Evolutionary conservation across 257 asterid genomes (phyloP).

Genomic region (Solanum pinnatisectum): DNA sequence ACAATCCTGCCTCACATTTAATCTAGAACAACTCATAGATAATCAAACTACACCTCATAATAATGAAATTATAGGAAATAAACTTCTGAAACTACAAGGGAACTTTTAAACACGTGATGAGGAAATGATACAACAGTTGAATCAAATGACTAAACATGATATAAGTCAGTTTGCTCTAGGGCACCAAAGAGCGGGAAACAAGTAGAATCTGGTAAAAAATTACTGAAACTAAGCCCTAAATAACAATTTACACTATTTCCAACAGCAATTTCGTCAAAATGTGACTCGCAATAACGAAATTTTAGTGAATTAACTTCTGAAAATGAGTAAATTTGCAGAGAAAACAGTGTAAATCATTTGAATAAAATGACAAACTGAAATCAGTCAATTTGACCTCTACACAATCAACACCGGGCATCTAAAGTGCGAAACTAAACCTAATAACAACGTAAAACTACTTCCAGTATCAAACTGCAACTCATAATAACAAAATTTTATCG

Average conservation of each 20-base stretch:
- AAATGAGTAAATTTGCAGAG: neutral
- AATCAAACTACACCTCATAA: neutral
- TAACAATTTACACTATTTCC: neutral
- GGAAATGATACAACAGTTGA: neutral
- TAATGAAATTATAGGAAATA: neutral
- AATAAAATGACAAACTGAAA: neutral
- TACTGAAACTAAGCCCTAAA: neutral
- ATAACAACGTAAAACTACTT: neutral
- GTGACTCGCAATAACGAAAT: neutral
- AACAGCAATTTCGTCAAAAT: neutral
- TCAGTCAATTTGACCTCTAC: neutral
- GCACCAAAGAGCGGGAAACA: neutral
- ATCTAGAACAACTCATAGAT: neutral
- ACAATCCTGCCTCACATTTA: neutral
- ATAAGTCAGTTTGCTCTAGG: neutral
- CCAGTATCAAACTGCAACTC: neutral
- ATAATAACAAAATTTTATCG: neutral
- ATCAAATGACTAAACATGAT: neutral
- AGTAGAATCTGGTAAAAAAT: neutral
- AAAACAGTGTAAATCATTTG: neutral
- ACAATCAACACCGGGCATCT: neutral
- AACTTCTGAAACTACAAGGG: neutral
- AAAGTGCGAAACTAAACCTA: neutral
- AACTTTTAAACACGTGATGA: neutral
- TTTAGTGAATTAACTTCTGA: neutral